A percentile compares a stretch with the other conserved stretches of the same genome.
Evolutionary conservation across 306 rosid genomes (phyloP).

Genomic region (Vigna mungo): DNA sequence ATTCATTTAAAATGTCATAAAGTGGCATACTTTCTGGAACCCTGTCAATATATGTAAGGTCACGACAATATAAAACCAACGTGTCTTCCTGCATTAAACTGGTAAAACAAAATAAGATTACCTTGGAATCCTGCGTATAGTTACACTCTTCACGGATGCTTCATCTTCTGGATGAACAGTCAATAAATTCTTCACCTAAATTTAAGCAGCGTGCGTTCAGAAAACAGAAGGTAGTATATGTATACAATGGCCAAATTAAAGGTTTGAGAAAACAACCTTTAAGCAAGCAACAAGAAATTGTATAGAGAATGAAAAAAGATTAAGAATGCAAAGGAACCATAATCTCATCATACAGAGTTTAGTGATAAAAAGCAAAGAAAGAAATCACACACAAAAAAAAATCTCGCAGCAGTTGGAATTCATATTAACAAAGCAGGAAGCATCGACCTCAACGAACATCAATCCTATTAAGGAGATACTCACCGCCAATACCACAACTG

Average conservation of each 20-base stretch:
- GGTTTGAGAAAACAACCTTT: not conserved
- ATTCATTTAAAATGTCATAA: slow-evolving; percentile 94
- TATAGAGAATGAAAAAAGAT: slow-evolving; percentile 2
- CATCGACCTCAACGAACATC: not conserved
- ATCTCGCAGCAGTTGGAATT: slow-evolving; percentile 3
- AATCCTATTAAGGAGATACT: not conserved
- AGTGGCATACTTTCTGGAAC: slow-evolving; percentile 89
- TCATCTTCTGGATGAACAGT: slow-evolving; percentile 84
- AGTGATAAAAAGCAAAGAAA: not conserved
- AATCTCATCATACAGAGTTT: slow-evolving; percentile 16
- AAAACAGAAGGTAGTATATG: slow-evolving; percentile 2
- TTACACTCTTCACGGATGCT: slow-evolving; percentile 78
- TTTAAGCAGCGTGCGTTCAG: slow-evolving; percentile 32
- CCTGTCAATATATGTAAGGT: slow-evolving; percentile 53
- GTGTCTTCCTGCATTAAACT: slow-evolving; percentile 27
- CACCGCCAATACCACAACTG: not conserved
- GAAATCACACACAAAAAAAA: not conserved
- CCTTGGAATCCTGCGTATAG: slow-evolving; percentile 94
- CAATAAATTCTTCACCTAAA: slow-evolving; percentile 86
- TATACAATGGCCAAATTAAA: not conserved
- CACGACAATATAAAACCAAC: slow-evolving; percentile 24
- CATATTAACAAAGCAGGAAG: not conserved
- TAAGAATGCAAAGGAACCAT: slow-evolving; percentile 12
- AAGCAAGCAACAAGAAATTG: slow-evolving; percentile 4
- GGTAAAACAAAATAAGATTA: slow-evolving; percentile 45